Conservation (phyloP, 2,329 filamentous ascomycete genomes). For the Fusarium liriodendri region DNA sequence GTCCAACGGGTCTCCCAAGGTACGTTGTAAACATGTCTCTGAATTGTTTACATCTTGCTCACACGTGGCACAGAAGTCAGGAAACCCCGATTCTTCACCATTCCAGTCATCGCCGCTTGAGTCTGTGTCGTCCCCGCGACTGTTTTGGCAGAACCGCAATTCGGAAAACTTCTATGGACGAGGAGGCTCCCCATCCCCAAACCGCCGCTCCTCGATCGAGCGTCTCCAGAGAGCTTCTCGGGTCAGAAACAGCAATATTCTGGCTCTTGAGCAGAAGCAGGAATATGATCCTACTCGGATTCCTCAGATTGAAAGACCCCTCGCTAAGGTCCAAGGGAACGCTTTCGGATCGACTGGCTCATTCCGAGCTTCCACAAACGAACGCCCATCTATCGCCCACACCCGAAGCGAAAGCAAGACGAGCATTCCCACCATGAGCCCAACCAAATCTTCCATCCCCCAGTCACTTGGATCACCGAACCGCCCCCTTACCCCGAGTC, state of each 20-base stretch:
- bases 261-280: slow-evolving; percentile 90
- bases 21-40: slow-evolving; percentile 36
- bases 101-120: slow-evolving; percentile 86
- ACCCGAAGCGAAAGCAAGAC: slow-evolving; percentile 65
- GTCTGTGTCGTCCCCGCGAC: slow-evolving; percentile 76
- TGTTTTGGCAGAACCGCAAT: slow-evolving; percentile 91
- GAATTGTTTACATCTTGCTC: slow-evolving; percentile 41
- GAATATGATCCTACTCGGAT: slow-evolving; percentile 88
- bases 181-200: slow-evolving; percentile 73
- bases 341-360: slow-evolving; percentile 71
- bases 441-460: slow-evolving; percentile 57
- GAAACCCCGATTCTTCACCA: slow-evolving; percentile 81
- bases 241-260: slow-evolving; percentile 98
- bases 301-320: slow-evolving; percentile 83
- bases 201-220: slow-evolving; percentile 91
- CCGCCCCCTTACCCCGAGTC: slow-evolving; percentile 66
- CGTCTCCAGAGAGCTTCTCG: slow-evolving; percentile 93
- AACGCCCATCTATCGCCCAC: slow-evolving; percentile 57
- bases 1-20: slow-evolving; percentile 61
- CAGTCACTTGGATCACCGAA: slow-evolving; percentile 49
- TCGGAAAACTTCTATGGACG: slow-evolving; percentile 77
- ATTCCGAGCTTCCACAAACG: slow-evolving; percentile 61
- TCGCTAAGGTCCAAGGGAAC: slow-evolving; percentile 81
- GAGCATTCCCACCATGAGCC: slow-evolving; percentile 68
- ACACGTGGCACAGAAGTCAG: slow-evolving; percentile 68